Evolutionary conservation across 495 filamentous ascomycete genomes (phyloP).

Genomic region (Podospora pseudocomata): DNA sequence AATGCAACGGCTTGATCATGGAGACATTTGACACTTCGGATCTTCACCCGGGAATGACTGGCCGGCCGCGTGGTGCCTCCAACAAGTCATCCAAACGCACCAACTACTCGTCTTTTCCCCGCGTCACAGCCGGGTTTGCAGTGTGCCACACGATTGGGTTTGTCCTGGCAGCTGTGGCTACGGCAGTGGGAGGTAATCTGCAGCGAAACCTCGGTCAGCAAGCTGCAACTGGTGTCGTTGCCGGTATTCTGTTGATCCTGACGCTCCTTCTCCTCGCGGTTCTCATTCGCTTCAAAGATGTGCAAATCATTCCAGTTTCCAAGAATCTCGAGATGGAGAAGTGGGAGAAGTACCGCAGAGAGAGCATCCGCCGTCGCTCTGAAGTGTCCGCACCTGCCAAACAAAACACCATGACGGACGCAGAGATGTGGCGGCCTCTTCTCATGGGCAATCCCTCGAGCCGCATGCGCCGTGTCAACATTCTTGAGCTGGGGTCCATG

Average conservation of each 20-base stretch:
- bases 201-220: constrained; percentile 63
- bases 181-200: constrained; percentile 56
- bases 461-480: constrained; percentile 60
- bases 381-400: constrained; percentile 24
- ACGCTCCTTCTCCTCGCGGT: constrained; percentile 59
- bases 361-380: constrained; percentile 38
- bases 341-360: constrained; percentile 42
- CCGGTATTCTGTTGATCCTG: constrained; percentile 57
- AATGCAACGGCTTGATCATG: constrained; percentile 75
- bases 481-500: constrained; percentile 61
- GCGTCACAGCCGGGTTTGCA: constrained; percentile 67
- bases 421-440: constrained; percentile 60
- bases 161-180: constrained; percentile 59
- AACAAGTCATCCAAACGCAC: constrained; percentile 53
- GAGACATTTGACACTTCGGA: constrained; percentile 76
- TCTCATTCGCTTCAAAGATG: constrained; percentile 57
- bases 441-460: constrained; percentile 66
- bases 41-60: constrained; percentile 59
- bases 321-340: constrained; percentile 49
- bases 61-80: constrained; percentile 45
- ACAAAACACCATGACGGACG: constrained; percentile 44
- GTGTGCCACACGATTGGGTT: constrained; percentile 64
- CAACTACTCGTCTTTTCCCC: constrained; percentile 65
- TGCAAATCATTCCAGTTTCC: constrained; percentile 63
- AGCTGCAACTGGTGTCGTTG: constrained; percentile 59